phyloP scores from a whole-genome alignment of 2,329 filamentous ascomycete genomes.

The Talaromyces amestolkiae region DNA sequence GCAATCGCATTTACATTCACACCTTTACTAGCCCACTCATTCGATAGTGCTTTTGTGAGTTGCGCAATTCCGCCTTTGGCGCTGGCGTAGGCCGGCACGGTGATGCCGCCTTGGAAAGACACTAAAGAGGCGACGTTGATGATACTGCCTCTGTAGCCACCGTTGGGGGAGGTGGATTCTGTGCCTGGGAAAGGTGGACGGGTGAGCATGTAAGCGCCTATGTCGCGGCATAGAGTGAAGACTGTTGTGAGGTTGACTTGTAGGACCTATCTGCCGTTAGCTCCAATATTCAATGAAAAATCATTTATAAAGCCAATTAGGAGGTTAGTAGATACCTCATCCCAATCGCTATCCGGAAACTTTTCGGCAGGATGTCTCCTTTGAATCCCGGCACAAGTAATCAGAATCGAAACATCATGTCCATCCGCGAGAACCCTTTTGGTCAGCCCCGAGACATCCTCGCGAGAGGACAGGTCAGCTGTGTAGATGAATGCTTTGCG shows the following conservation, averaged over 20 bases:
- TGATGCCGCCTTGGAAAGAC: conserved; percentile 77
- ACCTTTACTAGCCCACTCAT: conserved; percentile 76
- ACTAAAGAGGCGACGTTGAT: conserved; percentile 78
- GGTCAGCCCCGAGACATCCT: conserved; percentile 40
- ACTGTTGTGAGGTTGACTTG: conserved; percentile 74
- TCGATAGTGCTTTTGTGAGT: conserved; percentile 74
- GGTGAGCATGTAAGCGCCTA: conserved; percentile 28
- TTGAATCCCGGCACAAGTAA: conserved; percentile 88
- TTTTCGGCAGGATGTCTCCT: conserved; percentile 69
- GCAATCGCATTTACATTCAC: conserved; percentile 86
- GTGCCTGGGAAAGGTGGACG: conserved; percentile 21
- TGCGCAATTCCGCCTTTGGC: conserved; percentile 79
- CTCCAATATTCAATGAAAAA: too few species aligned
- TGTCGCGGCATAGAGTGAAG: conserved; percentile 20
- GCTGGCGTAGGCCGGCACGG: conserved; percentile 78
- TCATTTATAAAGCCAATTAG: too few species aligned
- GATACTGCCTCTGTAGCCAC: conserved; percentile 44
- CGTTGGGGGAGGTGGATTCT: conserved; percentile 22
- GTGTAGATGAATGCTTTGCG: conserved; percentile 44
- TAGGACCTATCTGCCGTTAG: conserved; percentile 56
- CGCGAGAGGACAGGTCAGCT: conserved; percentile 43
- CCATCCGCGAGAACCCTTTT: conserved; percentile 40
- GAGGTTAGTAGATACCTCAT: conserved; percentile 50
- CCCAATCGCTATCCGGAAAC: conserved; percentile 76
- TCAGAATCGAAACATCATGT: conserved; percentile 68